These are phyloP conservation scores for Sphagnum magellanicum DNA, from an alignment of 228 moss, liverwort and hornwort genomes.

Conservation along the genomic window DNA sequence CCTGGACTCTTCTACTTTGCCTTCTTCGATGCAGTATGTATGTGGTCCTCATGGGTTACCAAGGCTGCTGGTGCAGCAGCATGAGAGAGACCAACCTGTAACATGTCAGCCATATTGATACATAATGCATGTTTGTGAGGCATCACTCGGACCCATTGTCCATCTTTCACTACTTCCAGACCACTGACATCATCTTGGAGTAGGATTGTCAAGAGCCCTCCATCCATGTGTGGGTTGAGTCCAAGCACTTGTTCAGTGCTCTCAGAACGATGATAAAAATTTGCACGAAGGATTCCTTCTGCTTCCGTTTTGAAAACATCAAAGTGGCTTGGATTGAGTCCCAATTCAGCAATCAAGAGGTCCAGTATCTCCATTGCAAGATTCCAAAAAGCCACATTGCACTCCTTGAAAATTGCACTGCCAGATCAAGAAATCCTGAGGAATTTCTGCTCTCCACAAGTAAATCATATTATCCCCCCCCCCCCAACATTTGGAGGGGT, in stretches of 20 bases:
- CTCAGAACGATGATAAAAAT: constrained; percentile 22
- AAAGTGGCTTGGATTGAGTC: constrained; percentile 29
- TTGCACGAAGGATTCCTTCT: constrained; percentile 30
- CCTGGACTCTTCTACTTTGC: neutral
- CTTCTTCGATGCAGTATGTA: neutral
- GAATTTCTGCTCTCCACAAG: too few relatives aligned
- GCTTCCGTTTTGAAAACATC: constrained; percentile 19
- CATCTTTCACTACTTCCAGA: constrained; percentile 40
- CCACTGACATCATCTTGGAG: constrained; percentile 43
- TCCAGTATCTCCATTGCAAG: constrained; percentile 45
- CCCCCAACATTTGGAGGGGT: too few relatives aligned
- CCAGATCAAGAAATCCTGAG: too few relatives aligned
- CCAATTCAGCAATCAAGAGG: constrained; percentile 23
- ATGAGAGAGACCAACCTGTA: constrained; percentile 21
- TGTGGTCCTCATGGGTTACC: too few relatives aligned
- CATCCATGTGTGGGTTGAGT: constrained; percentile 34
- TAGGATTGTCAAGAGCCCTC: constrained; percentile 33
- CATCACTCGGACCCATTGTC: constrained; percentile 20
- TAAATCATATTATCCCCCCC: too few relatives aligned
- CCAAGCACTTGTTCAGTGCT: constrained; percentile 20
- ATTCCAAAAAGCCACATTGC: constrained; percentile 15
- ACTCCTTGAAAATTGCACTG: constrained; percentile 17
- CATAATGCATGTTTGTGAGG: constrained; percentile 30
- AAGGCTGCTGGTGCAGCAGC: neutral
- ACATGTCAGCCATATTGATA: constrained; percentile 40